Evolutionary conservation across 495 filamentous ascomycete species (phyloP).

Genomic region (Aspergillus panamensis): DNA sequence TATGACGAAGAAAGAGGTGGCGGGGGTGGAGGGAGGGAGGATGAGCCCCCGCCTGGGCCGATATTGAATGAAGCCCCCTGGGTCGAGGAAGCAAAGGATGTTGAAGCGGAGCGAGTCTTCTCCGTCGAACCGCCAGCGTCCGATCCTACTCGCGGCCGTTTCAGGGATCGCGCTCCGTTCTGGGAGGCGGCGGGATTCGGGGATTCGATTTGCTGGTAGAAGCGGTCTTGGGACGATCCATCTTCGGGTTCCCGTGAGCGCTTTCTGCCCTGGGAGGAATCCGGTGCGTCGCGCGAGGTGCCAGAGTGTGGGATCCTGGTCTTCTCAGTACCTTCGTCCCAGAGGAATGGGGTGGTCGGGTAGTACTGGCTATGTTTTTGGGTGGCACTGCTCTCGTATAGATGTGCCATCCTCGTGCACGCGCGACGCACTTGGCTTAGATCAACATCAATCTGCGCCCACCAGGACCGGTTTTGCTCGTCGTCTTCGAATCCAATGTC

Average conservation of each 20-base stretch:
- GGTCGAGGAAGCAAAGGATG: slow-evolving; percentile 9
- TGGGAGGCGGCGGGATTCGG: slow-evolving; percentile 12
- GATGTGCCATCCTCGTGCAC: slow-evolving; percentile 65
- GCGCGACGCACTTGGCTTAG: slow-evolving; percentile 61
- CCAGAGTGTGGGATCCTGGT: slow-evolving; percentile 30
- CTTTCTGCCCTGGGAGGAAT: slow-evolving; percentile 34
- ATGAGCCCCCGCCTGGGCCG: not conserved
- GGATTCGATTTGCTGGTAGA: slow-evolving; percentile 7
- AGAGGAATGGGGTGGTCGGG: slow-evolving; percentile 34
- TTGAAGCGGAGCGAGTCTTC: not conserved
- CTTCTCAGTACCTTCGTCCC: slow-evolving; percentile 30
- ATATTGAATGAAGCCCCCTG: not conserved
- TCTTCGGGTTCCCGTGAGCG: slow-evolving; percentile 45
- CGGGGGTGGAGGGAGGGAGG: not conserved
- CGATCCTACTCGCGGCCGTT: slow-evolving; percentile 39
- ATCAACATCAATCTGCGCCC: slow-evolving; percentile 65
- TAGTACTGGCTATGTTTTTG: slow-evolving; percentile 44
- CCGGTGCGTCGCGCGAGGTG: slow-evolving; percentile 26
- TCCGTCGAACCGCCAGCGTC: slow-evolving; percentile 16
- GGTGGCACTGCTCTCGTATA: slow-evolving; percentile 67
- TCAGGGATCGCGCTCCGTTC: slow-evolving; percentile 37
- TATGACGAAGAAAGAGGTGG: slow-evolving; percentile 11
- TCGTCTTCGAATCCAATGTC: slow-evolving; percentile 71
- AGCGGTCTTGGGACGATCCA: slow-evolving; percentile 12
- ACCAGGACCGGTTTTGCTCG: slow-evolving; percentile 75